Evolutionary conservation across 139 green algal genomes (phyloP).

Genomic region (Nannochloris sp.): DNA sequence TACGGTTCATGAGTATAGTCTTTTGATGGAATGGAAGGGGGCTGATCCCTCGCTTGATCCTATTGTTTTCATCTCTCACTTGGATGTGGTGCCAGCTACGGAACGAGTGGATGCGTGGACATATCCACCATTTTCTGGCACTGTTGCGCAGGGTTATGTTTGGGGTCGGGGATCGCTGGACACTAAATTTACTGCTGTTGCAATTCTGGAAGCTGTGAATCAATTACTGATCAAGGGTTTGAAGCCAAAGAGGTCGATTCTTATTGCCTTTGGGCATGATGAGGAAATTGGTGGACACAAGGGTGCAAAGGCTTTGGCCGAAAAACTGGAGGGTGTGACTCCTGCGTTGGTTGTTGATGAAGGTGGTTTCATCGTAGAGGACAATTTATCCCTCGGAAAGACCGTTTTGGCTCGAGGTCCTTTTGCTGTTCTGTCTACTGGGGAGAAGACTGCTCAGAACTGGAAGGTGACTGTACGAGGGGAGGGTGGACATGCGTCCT

Average conservation of each 20-base stretch:
- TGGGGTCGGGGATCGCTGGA: conserved; percentile 63
- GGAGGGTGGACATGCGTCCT: conserved; percentile 52
- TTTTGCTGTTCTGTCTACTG: conserved; percentile 49
- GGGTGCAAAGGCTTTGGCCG: conserved; percentile 38
- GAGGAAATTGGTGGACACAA: conserved; percentile 57
- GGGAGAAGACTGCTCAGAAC: conserved; percentile 45
- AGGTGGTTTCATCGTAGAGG: conserved; percentile 27
- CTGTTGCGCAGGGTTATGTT: conserved; percentile 45
- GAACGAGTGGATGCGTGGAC: conserved; percentile 32
- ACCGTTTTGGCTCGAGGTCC: conserved; percentile 5
- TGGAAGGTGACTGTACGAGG: conserved; percentile 25
- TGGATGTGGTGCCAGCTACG: conserved; percentile 63
- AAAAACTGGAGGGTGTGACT: conserved; percentile 18
- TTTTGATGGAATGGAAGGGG: conserved; percentile 58
- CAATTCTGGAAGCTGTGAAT: conserved; percentile 52
- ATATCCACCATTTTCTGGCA: conserved; percentile 50
- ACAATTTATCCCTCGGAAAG: conserved; percentile 29
- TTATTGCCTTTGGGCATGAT: conserved; percentile 67
- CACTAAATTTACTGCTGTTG: conserved; percentile 45
- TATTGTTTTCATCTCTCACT: conserved; percentile 50
- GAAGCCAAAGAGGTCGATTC: conserved; percentile 39
- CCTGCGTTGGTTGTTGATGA: conserved; percentile 65
- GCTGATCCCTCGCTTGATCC: conserved; percentile 32
- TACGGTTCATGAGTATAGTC: conserved; percentile 28
- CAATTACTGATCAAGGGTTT: conserved; percentile 34